Conservation (phyloP, 164 flowering plant species). For the Nymphaea thermarum region DNA sequence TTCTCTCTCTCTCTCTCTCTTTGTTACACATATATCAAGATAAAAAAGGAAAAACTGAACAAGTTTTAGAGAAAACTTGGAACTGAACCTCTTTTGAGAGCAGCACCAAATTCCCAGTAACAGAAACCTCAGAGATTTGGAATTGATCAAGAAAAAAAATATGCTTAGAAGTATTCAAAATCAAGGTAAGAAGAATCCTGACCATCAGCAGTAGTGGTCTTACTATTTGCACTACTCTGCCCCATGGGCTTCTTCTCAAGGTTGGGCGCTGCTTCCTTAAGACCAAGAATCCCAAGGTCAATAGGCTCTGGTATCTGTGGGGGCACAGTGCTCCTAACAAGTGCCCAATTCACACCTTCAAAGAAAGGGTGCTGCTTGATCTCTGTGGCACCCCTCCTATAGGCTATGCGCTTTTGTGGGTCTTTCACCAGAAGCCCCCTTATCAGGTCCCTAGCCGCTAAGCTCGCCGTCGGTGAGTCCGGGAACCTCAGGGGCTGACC, state of each 20-base stretch:
- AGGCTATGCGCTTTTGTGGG: slow-evolving; percentile 63
- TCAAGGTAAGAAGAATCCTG: slow-evolving; percentile 50
- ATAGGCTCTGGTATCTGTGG: slow-evolving; percentile 62
- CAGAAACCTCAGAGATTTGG: too few relatives aligned
- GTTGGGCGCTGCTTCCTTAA: slow-evolving; percentile 34
- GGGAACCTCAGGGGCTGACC: slow-evolving; percentile 68
- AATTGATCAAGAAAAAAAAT: not conserved
- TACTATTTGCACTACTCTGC: slow-evolving; percentile 33
- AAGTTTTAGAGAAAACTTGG: too few relatives aligned
- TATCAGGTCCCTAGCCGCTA: slow-evolving; percentile 51
- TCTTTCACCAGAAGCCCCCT: slow-evolving; percentile 68
- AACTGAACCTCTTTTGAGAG: too few relatives aligned
- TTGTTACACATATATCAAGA: too few relatives aligned
- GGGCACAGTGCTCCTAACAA: slow-evolving; percentile 72
- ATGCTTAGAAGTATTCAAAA: slow-evolving; percentile 63
- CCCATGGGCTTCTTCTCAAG: slow-evolving; percentile 31
- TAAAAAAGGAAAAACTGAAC: too few relatives aligned
- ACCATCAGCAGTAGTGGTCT: slow-evolving; percentile 34
- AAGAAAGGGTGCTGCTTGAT: slow-evolving; percentile 82
- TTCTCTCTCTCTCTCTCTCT: too few relatives aligned
- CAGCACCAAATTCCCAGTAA: too few relatives aligned
- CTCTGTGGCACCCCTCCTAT: slow-evolving; percentile 83
- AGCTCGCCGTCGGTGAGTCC: slow-evolving; percentile 57
- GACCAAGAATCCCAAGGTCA: slow-evolving; percentile 32
- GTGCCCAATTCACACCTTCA: slow-evolving; percentile 82